Conservation (phyloP, 352 stramenopile genomes). For the Phytophthora pluvialis region DNA sequence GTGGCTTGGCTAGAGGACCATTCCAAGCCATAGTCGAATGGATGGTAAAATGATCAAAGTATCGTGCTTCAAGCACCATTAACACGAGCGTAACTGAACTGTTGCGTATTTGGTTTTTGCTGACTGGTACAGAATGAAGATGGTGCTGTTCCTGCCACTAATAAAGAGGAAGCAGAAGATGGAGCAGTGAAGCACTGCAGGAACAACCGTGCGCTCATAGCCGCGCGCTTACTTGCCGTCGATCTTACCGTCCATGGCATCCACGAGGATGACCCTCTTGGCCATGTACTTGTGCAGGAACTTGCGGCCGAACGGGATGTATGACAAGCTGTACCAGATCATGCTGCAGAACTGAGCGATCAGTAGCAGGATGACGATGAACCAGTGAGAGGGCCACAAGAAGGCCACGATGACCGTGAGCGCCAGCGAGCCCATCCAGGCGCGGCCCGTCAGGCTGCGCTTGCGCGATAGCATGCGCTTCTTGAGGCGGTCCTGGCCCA, state of each 20-base stretch:
- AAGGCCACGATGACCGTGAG: slow-evolving; percentile 54
- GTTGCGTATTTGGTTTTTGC: slow-evolving; percentile 10
- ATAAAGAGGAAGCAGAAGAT: slow-evolving; percentile 33
- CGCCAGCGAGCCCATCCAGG: slow-evolving; percentile 52
- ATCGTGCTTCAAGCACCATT: slow-evolving; percentile 6
- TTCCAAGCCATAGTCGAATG: slow-evolving; percentile 19
- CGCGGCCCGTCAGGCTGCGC: slow-evolving; percentile 32
- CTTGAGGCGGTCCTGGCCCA: slow-evolving; percentile 43
- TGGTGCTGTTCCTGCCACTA: slow-evolving; percentile 24
- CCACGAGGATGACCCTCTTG: slow-evolving; percentile 40
- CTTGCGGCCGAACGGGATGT: slow-evolving; percentile 56
- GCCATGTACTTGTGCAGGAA: slow-evolving; percentile 54
- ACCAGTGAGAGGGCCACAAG: slow-evolving; percentile 49
- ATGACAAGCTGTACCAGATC: slow-evolving; percentile 66
- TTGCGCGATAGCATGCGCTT: slow-evolving; percentile 54
- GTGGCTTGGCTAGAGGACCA: slow-evolving; percentile 71
- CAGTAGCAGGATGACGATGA: slow-evolving; percentile 59
- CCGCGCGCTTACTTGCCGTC: slow-evolving; percentile 38
- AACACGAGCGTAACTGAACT: slow-evolving; percentile 7
- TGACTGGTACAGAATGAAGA: slow-evolving; percentile 4
- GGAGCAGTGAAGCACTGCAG: slow-evolving; percentile 11
- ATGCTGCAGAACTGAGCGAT: slow-evolving; percentile 59
- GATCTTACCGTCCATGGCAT: slow-evolving; percentile 46
- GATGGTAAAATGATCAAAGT: slow-evolving; percentile 14
- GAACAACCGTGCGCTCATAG: slow-evolving; percentile 2